phyloP scores from a whole-genome alignment of 202 grass and related monocot species.

The Dendrocalamus latiflorus region DNA sequence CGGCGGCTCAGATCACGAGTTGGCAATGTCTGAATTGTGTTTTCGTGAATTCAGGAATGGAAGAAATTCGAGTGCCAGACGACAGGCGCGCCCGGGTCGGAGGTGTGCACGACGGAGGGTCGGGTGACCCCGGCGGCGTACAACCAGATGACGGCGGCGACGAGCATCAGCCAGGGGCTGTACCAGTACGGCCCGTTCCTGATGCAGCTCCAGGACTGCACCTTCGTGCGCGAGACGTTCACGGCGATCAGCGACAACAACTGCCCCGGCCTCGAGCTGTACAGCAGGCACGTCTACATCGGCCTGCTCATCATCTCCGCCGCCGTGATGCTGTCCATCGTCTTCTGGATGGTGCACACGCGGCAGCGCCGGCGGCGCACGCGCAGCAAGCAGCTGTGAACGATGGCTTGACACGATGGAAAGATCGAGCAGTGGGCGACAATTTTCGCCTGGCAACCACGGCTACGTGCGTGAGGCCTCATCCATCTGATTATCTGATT shows the following conservation, averaged over 20 bases:
- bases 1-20: not conserved
- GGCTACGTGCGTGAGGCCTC: not conserved
- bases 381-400: slow-evolving; percentile 25
- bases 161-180: slow-evolving; percentile 53
- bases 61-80: slow-evolving; percentile 54
- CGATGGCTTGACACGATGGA: not conserved
- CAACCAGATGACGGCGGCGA: slow-evolving; percentile 59
- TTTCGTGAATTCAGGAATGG: slow-evolving; percentile 39
- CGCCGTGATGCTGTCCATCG: slow-evolving; percentile 55
- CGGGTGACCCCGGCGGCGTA: slow-evolving; percentile 62
- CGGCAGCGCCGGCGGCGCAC: slow-evolving; percentile 53
- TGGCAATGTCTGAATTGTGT: not conserved
- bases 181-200: slow-evolving; percentile 75
- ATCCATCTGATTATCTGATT: not conserved
- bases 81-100: slow-evolving; percentile 20
- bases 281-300: too few species aligned
- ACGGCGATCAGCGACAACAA: slow-evolving; percentile 42
- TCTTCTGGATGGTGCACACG: slow-evolving; percentile 79
- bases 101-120: slow-evolving; percentile 54
- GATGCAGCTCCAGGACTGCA: slow-evolving; percentile 71
- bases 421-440: not conserved
- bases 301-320: slow-evolving; percentile 51
- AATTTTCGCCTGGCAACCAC: not conserved
- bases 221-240: slow-evolving; percentile 77
- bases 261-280: too few species aligned